A percentile compares a stretch with the other conserved stretches of the same genome.
phyloP scores from a whole-genome alignment of 768 basidiomycete species.

The Solioccasus polychromus region DNA sequence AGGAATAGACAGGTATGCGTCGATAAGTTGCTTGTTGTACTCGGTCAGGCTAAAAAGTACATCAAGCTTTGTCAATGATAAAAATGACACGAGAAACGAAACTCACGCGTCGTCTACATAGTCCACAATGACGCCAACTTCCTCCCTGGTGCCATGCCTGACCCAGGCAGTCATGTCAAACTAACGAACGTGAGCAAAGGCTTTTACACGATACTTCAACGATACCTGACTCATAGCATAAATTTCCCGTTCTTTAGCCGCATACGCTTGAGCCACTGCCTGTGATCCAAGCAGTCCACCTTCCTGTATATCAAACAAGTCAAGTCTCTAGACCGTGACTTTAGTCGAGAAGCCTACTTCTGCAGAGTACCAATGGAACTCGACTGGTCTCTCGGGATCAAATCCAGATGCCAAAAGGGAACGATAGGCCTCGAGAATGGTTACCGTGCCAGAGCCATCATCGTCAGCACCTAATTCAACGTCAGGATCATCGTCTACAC shows the following conservation, averaged over 20 bases:
- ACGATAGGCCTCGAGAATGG: slow-evolving; percentile 44
- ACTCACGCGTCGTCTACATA: slow-evolving; percentile 64
- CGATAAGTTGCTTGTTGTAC: slow-evolving; percentile 74
- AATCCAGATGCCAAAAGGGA: slow-evolving; percentile 41
- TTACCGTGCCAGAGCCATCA: slow-evolving; percentile 45
- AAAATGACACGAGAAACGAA: slow-evolving; percentile 22
- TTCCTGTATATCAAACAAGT: slow-evolving; percentile 42
- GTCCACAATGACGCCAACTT: slow-evolving; percentile 84
- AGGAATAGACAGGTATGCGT: slow-evolving; percentile 79
- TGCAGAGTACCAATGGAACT: slow-evolving; percentile 50
- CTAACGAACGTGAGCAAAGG: slow-evolving; percentile 42
- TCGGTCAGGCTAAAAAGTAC: slow-evolving; percentile 58
- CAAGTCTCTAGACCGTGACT: not conserved
- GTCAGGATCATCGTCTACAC: not conserved
- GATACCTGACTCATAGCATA: slow-evolving; percentile 35
- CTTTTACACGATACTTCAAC: not conserved
- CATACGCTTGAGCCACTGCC: slow-evolving; percentile 80
- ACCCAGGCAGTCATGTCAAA: slow-evolving; percentile 97
- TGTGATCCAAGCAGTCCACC: slow-evolving; percentile 86
- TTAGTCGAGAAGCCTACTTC: slow-evolving; percentile 27
- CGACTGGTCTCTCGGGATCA: slow-evolving; percentile 40
- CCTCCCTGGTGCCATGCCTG: slow-evolving; percentile 72
- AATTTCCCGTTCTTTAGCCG: slow-evolving; percentile 23
- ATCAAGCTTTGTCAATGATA: slow-evolving; percentile 2
- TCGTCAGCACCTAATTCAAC: slow-evolving; percentile 37